A percentile compares a stretch with the other conserved stretches of the same genome.
These are phyloP conservation scores for Setaria viridis DNA, from an alignment of 202 grass and related monocot genomes.

Conservation along the genomic window DNA sequence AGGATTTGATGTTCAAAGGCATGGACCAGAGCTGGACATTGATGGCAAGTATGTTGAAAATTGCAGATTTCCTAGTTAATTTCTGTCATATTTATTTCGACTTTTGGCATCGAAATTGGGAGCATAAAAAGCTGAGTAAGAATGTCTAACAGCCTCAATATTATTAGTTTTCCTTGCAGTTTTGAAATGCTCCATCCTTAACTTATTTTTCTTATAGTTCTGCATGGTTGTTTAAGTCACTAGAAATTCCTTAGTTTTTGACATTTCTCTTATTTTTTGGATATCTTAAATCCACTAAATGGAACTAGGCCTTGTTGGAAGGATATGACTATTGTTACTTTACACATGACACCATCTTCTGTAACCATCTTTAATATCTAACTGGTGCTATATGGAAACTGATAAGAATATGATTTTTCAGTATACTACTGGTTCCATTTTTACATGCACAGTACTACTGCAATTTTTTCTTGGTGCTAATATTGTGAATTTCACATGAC, in stretches of 20 bases:
- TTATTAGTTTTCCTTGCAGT: constrained; percentile 13
- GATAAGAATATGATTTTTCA: constrained; percentile 13
- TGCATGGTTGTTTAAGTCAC: constrained; percentile 15
- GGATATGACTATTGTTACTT: constrained; percentile 9
- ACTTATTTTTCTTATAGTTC: constrained; percentile 31
- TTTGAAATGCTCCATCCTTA: constrained; percentile 22
- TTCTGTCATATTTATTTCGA: constrained; percentile 39
- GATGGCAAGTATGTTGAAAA: constrained; percentile 82
- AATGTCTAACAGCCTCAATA: constrained; percentile 1
- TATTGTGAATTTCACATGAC: constrained; percentile 41
- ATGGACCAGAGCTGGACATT: constrained; percentile 65
- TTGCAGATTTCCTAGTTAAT: constrained; percentile 33
- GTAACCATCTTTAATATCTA: constrained; percentile 23
- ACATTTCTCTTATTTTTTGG: constrained; percentile 17
- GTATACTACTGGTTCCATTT: constrained; percentile 23
- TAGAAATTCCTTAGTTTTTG: constrained; percentile 2
- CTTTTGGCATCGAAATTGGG: constrained; percentile 21
- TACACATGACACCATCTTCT: constrained; percentile 16
- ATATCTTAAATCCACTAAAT: neutral
- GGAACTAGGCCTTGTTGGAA: constrained; percentile 1
- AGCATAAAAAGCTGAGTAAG: constrained; percentile 36
- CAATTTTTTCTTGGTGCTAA: constrained; percentile 37
- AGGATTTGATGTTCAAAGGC: constrained; percentile 65
- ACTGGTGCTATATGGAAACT: constrained; percentile 28
- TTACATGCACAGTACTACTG: constrained; percentile 17